Conservation (phyloP, 106 monocot species). For the Dendrobium chrysotoxum region DNA sequence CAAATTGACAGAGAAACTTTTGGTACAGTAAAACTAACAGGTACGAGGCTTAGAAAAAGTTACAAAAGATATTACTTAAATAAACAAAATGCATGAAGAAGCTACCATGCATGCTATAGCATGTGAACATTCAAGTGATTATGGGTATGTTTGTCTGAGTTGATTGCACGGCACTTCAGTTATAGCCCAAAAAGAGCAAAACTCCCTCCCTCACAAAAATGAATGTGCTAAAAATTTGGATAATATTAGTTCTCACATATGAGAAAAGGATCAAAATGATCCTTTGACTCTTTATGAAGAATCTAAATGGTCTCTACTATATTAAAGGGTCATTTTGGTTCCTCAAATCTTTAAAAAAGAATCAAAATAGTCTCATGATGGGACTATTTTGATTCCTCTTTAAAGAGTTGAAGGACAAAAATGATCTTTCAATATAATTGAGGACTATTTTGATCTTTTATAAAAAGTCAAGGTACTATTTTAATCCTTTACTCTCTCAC, state of each 20-base stretch:
- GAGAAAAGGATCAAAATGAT: too few species aligned
- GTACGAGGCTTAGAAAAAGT: neutral
- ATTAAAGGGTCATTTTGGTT: too few species aligned
- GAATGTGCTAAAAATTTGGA: neutral
- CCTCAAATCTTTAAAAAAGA: too few species aligned
- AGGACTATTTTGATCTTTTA: too few species aligned
- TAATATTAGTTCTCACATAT: neutral
- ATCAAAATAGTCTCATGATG: too few species aligned
- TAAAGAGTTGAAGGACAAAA: too few species aligned
- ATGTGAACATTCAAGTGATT: neutral
- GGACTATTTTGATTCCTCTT: too few species aligned
- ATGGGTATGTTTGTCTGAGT: neutral
- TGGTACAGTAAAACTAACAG: neutral
- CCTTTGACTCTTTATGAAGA: too few species aligned
- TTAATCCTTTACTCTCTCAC: too few species aligned
- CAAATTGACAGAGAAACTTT: neutral
- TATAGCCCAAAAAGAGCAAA: neutral
- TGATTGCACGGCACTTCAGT: neutral
- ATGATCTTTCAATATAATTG: too few species aligned
- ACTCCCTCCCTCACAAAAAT: neutral
- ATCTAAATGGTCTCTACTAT: too few species aligned
- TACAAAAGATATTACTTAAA: neutral
- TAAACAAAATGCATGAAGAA: constrained; percentile 1
- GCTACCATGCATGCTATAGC: neutral
- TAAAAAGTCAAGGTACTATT: too few species aligned